These are phyloP conservation scores for Astragalus membranaceus DNA, from an alignment of 306 rosid genomes.

Conservation along the genomic window DNA sequence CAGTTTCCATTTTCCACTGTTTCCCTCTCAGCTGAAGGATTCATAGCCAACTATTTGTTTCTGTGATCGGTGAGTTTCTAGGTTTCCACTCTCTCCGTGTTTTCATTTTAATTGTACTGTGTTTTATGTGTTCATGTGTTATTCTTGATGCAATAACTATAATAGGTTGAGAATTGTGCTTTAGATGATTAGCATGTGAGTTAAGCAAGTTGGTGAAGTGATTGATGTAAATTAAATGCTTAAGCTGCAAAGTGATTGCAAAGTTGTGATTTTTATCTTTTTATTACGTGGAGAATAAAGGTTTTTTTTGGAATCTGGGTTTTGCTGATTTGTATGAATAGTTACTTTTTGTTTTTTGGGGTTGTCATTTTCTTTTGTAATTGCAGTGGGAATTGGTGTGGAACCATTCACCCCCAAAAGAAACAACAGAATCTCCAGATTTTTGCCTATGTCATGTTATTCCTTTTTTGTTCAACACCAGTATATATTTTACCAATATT, in stretches of 20 bases:
- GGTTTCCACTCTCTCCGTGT: neutral
- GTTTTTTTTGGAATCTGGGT: slow-evolving; percentile 35
- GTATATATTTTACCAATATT: slow-evolving; percentile 1
- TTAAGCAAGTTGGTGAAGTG: neutral
- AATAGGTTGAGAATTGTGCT: slow-evolving; percentile 17
- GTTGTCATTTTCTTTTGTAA: slow-evolving; percentile 2
- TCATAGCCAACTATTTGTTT: slow-evolving; percentile 11
- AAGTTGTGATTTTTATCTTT: neutral
- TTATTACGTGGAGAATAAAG: slow-evolving; percentile 4
- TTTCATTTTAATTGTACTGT: neutral
- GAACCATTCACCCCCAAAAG: neutral
- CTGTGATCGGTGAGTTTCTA: slow-evolving; percentile 45
- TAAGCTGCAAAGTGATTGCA: neutral
- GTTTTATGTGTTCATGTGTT: neutral
- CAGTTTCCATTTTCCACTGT: slow-evolving; percentile 24
- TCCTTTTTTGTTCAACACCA: neutral
- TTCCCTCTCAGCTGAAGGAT: slow-evolving; percentile 18
- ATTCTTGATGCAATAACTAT: neutral
- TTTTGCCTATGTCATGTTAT: neutral
- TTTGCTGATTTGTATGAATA: slow-evolving; percentile 15
- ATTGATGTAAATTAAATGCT: slow-evolving; percentile 16
- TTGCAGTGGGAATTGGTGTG: slow-evolving; percentile 9
- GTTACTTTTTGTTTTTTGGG: slow-evolving; percentile 1
- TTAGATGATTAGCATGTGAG: neutral
- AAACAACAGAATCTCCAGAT: slow-evolving; percentile 19